These are phyloP conservation scores for Phaeolepiota aurea DNA, from an alignment of 768 basidiomycete genomes.

Conservation along the genomic window DNA sequence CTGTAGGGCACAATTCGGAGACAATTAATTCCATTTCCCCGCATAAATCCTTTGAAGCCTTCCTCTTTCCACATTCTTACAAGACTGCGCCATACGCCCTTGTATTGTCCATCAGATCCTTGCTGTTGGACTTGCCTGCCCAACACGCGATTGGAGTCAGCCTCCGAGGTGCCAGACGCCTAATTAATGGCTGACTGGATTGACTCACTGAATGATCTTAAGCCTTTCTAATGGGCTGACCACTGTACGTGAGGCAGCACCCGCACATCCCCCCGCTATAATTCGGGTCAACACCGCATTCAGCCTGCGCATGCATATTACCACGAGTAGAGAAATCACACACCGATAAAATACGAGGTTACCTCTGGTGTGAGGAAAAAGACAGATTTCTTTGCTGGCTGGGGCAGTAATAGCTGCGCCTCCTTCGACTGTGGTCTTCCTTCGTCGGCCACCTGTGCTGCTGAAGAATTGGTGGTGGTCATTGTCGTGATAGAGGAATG, in stretches of 20 bases:
- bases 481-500: neutral
- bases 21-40: constrained; percentile 88
- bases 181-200: neutral
- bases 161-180: neutral
- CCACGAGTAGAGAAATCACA: constrained; percentile 4
- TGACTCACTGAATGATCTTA: constrained; percentile 90
- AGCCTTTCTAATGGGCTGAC: constrained; percentile 88
- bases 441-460: constrained; percentile 2
- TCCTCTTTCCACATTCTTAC: constrained; percentile 91
- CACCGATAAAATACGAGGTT: constrained; percentile 36
- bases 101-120: constrained; percentile 57
- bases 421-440: constrained; percentile 3
- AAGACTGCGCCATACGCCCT: constrained; percentile 78
- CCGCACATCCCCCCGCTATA: constrained; percentile 48
- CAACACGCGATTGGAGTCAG: constrained; percentile 3
- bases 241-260: constrained; percentile 77
- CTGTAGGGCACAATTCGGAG: constrained; percentile 88
- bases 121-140: constrained; percentile 87
- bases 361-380: constrained; percentile 28
- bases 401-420: constrained; percentile 5
- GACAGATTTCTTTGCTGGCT: constrained; percentile 7
- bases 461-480: neutral
- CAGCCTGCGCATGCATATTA: constrained; percentile 1
- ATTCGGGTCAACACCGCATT: constrained; percentile 1
- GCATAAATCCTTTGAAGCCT: constrained; percentile 88